phyloP scores from a whole-genome alignment of 2,329 filamentous ascomycete genomes.

The Oidium heveae region DNA sequence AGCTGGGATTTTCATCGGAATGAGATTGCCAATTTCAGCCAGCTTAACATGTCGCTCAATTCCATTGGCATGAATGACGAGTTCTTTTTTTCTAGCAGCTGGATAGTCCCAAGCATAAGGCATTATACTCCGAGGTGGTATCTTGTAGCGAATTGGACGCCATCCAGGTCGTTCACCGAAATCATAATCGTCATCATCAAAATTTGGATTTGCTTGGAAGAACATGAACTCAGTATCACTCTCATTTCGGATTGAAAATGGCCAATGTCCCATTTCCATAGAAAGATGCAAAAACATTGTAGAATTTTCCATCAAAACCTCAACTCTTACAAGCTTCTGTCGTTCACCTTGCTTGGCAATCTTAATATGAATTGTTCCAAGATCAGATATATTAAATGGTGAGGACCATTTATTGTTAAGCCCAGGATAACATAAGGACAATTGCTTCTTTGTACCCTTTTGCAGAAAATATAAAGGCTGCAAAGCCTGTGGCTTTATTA shows the following conservation, averaged over 20 bases:
- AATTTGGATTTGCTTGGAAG: constrained; percentile 83
- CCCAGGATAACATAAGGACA: constrained; percentile 79
- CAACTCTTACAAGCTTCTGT: constrained; percentile 66
- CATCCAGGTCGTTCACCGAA: constrained; percentile 64
- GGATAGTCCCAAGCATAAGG: constrained; percentile 99
- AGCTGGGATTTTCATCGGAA: constrained; percentile 75
- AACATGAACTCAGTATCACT: constrained; percentile 94
- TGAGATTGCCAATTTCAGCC: constrained; percentile 84
- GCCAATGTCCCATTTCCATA: constrained; percentile 85
- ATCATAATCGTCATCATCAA: constrained; percentile 78
- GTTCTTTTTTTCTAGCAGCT: constrained; percentile 83
- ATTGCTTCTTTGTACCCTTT: constrained; percentile 58
- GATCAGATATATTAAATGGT: constrained; percentile 88
- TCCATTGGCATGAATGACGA: constrained; percentile 55
- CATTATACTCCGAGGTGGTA: constrained; percentile 93
- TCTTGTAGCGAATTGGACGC: constrained; percentile 74
- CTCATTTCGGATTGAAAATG: constrained; percentile 95
- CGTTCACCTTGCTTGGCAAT: constrained; percentile 73
- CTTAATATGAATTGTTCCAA: constrained; percentile 83
- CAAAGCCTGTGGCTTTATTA: constrained; percentile 50
- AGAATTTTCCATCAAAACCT: constrained; percentile 75
- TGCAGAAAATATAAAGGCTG: constrained; percentile 78
- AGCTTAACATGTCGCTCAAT: constrained; percentile 82
- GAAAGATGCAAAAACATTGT: constrained; percentile 85
- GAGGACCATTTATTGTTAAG: constrained; percentile 96